phyloP scores from a whole-genome alignment of 2,329 filamentous ascomycete species.

The Hypoxylon sp. region DNA sequence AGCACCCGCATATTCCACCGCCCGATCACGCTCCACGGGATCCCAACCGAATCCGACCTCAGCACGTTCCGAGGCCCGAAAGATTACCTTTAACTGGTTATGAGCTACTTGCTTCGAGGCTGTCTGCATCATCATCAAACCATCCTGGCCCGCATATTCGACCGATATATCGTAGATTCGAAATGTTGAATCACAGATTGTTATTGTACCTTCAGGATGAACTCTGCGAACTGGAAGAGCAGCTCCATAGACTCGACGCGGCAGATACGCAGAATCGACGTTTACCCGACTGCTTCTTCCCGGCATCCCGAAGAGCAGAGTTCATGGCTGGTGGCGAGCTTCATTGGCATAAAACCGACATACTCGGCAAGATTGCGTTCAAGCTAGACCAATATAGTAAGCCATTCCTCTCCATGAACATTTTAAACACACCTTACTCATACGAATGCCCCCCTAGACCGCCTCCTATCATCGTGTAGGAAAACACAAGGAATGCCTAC shows the following conservation, averaged over 20 bases:
- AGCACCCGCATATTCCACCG: conserved; percentile 57
- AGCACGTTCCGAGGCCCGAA: conserved; percentile 59
- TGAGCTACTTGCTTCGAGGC: conserved; percentile 71
- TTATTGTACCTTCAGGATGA: conserved; percentile 90
- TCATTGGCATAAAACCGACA: conserved; percentile 71
- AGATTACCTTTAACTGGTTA: conserved; percentile 70
- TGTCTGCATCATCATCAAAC: conserved; percentile 59
- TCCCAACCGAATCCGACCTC: conserved; percentile 54
- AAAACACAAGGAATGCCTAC: conserved; percentile 65
- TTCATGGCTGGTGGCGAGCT: conserved; percentile 68
- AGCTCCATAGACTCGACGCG: conserved; percentile 78
- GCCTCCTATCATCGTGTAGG: conserved; percentile 72
- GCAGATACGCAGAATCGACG: conserved; percentile 66
- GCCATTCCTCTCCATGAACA: conserved; percentile 46
- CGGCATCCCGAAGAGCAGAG: conserved; percentile 73
- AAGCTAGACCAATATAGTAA: conserved; percentile 79
- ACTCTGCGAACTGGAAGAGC: conserved; percentile 83
- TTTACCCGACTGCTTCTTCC: conserved; percentile 62
- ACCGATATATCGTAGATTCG: conserved; percentile 88
- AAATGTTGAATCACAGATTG: conserved; percentile 84
- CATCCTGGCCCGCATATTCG: conserved; percentile 44
- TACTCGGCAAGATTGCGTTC: conserved; percentile 74
- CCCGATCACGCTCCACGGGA: conserved; percentile 58
- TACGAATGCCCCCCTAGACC: conserved; percentile 59
- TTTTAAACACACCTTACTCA: conserved; percentile 21